These are phyloP conservation scores for Jacaranda copaia DNA, from an alignment of 257 asterid species.

Conservation along the genomic window DNA sequence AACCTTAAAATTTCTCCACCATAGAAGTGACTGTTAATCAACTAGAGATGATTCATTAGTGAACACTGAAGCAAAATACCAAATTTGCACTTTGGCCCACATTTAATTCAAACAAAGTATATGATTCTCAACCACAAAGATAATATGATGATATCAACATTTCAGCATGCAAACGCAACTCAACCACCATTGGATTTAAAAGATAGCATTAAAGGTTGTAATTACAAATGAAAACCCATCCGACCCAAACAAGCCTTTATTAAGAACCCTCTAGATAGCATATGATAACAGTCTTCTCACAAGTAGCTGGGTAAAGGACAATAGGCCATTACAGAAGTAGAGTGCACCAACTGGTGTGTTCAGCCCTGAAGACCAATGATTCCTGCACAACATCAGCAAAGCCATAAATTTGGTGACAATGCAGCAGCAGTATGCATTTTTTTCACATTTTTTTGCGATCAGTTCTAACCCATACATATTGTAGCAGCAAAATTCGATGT, in stretches of 20 bases:
- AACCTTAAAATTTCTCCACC: too few species aligned
- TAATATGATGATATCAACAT: too few species aligned
- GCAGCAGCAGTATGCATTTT: background rate
- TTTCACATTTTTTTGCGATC: background rate
- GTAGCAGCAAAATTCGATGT: background rate
- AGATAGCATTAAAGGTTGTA: background rate
- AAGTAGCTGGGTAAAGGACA: background rate
- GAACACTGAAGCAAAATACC: too few species aligned
- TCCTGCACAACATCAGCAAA: conserved; percentile 36
- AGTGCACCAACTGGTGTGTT: conserved; percentile 2
- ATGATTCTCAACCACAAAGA: too few species aligned
- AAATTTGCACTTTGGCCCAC: too few species aligned
- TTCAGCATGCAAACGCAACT: background rate
- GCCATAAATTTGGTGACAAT: background rate
- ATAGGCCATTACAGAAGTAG: background rate
- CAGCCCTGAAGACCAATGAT: conserved; percentile 76
- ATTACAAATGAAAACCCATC: background rate
- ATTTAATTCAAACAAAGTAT: too few species aligned
- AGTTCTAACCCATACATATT: background rate
- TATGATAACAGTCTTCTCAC: background rate
- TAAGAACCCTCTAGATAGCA: conserved; percentile 5
- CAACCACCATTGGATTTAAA: background rate
- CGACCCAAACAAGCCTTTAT: conserved; percentile 12
- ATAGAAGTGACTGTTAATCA: too few species aligned
- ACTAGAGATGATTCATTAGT: too few species aligned